These are phyloP conservation scores for Lactarius quietus DNA, from an alignment of 768 basidiomycete species.

Conservation along the genomic window DNA sequence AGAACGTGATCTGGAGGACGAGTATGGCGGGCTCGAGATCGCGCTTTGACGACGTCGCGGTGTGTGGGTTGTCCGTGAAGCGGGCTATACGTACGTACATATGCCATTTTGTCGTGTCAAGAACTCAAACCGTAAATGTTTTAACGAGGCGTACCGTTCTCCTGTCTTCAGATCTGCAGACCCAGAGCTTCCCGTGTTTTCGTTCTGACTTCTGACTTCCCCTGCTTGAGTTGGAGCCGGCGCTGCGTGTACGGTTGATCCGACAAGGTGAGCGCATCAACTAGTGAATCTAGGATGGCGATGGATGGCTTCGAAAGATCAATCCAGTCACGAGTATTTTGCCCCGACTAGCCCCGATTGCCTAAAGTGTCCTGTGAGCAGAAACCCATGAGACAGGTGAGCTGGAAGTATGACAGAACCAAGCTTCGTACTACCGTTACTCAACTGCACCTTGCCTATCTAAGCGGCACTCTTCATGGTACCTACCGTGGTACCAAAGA, in stretches of 20 bases:
- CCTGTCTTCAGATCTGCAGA: conserved; percentile 67
- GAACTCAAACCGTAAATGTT: no score
- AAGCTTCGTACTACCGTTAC: no score
- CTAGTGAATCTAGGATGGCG: conserved; percentile 53
- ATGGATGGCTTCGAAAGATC: no score
- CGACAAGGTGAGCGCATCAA: conserved; percentile 51
- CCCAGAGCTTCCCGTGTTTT: conserved; percentile 41
- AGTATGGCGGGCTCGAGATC: conserved; percentile 52
- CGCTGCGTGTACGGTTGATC: not conserved
- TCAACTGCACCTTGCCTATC: no score
- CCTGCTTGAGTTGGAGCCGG: conserved; percentile 14
- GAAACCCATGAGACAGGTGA: no score
- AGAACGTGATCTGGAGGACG: conserved; percentile 56
- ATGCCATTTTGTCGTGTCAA: conserved; percentile 4
- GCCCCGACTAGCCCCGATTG: no score
- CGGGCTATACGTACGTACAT: conserved; percentile 49
- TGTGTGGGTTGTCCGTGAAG: conserved; percentile 70
- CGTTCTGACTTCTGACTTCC: no score
- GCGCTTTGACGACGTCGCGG: conserved; percentile 52
- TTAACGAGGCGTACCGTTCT: conserved; percentile 62
- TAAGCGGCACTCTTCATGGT: no score
- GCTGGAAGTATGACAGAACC: no score
- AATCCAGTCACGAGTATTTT: no score
- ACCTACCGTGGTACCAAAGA: no score
- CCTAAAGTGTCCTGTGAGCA: no score